Evolutionary conservation across 2,329 filamentous ascomycete genomes (phyloP), one percentile per base, ranked within the genome.

Genomic region (Pseudogymnoascus sp.): DNA sequence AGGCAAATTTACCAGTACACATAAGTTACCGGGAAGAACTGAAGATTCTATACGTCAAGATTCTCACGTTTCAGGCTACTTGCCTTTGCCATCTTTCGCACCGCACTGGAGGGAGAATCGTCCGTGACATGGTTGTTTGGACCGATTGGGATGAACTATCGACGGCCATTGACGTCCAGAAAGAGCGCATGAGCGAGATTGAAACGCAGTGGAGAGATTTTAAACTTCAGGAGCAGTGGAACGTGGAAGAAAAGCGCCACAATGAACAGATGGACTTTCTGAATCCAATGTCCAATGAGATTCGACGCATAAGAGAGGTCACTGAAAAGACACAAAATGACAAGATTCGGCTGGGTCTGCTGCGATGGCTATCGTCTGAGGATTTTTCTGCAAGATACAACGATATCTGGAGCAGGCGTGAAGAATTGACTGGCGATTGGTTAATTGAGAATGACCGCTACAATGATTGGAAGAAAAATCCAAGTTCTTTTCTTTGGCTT

Each of bases 41-140:
- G 23, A 58, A 66, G 35, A 23, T 28, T 6, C 59, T 66, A 9
- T 65, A 66, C 28, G 22, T 61, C 6, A 30, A 39, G 35, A 62
- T 66, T 5, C 49, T 66, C 23, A 66, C 64, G 14, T 63, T 65
- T 45, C 63, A 66, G 58, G 63, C 62, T 33, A 60, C 5, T 1
- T 61, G 38, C 25, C n/a, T 63, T 16, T 58, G 60, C 25, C 63
- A 63, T 23, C 59, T 55, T 16, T 61, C 62, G 12, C 52, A 63
- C 8, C 58, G 61, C n/a, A 45, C 25, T 5, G 52, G 36, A 8
- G 52, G 42, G 14, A 35, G 63, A 19, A 7, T 62, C 25, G 35
- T 28, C 6, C 41, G 52, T 22, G 61, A 63, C n/a, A 36, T 63
- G 5, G 19, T 58, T 33, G 61, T 62, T 19, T 63, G 60, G 59